Conservation (phyloP, 192 early-diverging fungal species). For the Podila verticillata region DNA sequence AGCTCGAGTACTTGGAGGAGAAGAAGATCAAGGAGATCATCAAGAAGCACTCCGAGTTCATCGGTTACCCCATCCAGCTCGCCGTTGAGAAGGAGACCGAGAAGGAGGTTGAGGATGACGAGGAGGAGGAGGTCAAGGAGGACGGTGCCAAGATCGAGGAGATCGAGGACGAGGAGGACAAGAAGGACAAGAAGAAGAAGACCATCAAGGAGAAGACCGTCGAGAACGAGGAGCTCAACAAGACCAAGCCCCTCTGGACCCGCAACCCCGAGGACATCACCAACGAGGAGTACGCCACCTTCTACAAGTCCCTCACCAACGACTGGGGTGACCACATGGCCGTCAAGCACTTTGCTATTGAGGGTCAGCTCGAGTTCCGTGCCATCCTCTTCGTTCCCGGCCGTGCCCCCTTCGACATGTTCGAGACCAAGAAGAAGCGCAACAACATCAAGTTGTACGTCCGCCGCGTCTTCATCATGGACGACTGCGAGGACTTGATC, state of each 20-base stretch:
- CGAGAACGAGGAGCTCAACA: conserved; percentile 97
- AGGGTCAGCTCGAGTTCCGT: conserved; percentile 99
- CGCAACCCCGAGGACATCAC: conserved; percentile 98
- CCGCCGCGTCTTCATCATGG: conserved; percentile 99
- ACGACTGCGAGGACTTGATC: conserved; percentile 99
- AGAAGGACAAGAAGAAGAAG: conserved; percentile 80
- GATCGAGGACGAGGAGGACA: conserved; percentile 83
- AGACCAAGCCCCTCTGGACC: conserved; percentile 99
- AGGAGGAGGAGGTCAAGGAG: conserved; percentile 79
- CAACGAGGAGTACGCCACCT: conserved; percentile 95
- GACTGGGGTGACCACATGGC: conserved; percentile 99
- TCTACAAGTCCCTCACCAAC: conserved; percentile 99
- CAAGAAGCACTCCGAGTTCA: conserved; percentile 99
- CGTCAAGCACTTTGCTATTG: conserved; percentile 99
- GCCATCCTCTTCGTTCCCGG: conserved; percentile 97
- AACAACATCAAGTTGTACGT: conserved; percentile 99
- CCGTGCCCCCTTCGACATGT: conserved; percentile 98
- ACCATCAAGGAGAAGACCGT: conserved; percentile 84
- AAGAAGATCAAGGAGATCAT: conserved; percentile 99
- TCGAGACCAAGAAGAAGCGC: conserved; percentile 99
- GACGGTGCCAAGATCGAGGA: conserved; percentile 83
- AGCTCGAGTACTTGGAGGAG: conserved; percentile 98
- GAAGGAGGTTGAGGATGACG: conserved; percentile 97
- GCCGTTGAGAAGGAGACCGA: conserved; percentile 96
- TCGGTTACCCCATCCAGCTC: conserved; percentile 98